Percentiles rank a stretch among this genome's conserved stretches.
Evolutionary conservation across 345 rosid species (phyloP).

Genomic region (Arabidopsis arenosa): DNA sequence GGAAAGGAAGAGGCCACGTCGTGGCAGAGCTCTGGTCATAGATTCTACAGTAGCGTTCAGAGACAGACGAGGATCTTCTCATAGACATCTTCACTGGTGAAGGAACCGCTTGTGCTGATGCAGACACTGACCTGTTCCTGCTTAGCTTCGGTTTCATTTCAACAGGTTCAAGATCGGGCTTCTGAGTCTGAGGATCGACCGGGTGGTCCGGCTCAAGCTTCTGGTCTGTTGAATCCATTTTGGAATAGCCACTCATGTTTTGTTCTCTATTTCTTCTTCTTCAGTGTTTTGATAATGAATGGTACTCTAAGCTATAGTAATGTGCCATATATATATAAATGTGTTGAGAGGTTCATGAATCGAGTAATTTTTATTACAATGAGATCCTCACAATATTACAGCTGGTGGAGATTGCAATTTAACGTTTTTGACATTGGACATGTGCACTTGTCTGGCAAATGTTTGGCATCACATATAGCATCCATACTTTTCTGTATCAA

Average conservation of each 20-base stretch:
- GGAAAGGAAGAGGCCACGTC: slow-evolving; percentile 51
- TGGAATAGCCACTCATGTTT: slow-evolving; percentile 43
- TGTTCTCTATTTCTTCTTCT: slow-evolving; percentile 11
- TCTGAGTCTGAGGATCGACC: slow-evolving; percentile 21
- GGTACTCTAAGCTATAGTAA: neutral
- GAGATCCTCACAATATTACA: slow-evolving; percentile 36
- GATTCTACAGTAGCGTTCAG: slow-evolving; percentile 81
- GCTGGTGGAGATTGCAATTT: slow-evolving; percentile 34
- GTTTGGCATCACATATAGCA: slow-evolving; percentile 30
- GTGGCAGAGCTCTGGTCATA: slow-evolving; percentile 66
- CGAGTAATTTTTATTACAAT: slow-evolving; percentile 26
- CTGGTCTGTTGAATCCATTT: slow-evolving; percentile 35
- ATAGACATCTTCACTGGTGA: slow-evolving; percentile 64
- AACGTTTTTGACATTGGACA: slow-evolving; percentile 27
- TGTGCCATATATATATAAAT: slow-evolving; percentile 17
- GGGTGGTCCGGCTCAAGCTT: slow-evolving; percentile 24
- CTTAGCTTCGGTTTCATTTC: slow-evolving; percentile 45
- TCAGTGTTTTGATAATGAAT: neutral
- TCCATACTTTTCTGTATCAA: neutral
- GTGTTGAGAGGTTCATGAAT: slow-evolving; percentile 33
- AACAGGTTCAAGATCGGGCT: slow-evolving; percentile 28
- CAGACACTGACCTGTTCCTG: slow-evolving; percentile 67
- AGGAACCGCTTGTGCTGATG: slow-evolving; percentile 49
- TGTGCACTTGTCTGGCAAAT: slow-evolving; percentile 41
- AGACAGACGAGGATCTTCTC: slow-evolving; percentile 82